Conservation (phyloP, 202 grass and related monocot species). For the Panicum virgatum region DNA sequence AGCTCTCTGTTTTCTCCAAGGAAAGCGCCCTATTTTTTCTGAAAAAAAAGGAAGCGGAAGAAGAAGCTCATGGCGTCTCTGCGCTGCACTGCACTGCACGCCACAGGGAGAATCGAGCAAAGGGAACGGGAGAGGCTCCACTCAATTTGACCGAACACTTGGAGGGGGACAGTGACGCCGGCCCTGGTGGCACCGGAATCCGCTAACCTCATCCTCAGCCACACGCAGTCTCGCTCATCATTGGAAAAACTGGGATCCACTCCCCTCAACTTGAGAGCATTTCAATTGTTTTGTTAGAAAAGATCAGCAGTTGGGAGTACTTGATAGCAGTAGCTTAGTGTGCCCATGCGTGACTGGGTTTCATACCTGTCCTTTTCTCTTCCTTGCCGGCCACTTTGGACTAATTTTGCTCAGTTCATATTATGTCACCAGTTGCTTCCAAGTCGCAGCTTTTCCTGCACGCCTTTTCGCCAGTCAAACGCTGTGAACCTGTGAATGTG, state of each 20-base stretch:
- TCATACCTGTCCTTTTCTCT: constrained; percentile 2
- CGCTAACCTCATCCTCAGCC: not conserved
- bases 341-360: no score
- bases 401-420: constrained; percentile 7
- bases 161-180: not conserved
- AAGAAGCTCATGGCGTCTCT: not conserved
- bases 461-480: constrained; percentile 24
- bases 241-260: constrained; percentile 5
- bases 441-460: not conserved
- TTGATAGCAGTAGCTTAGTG: no score
- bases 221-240: not conserved
- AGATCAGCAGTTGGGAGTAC: no score
- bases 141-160: not conserved
- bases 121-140: not conserved
- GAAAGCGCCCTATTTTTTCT: no score
- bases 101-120: not conserved
- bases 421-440: constrained; percentile 10
- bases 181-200: not conserved
- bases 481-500: constrained; percentile 31
- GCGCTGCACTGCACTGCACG: not conserved
- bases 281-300: not conserved
- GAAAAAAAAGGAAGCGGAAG: no score
- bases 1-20: no score
- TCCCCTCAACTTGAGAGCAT: not conserved
- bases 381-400: constrained; percentile 14